Evolutionary conservation across 768 basidiomycete species (phyloP).

Genomic region (Psilocybe tampanensis): DNA sequence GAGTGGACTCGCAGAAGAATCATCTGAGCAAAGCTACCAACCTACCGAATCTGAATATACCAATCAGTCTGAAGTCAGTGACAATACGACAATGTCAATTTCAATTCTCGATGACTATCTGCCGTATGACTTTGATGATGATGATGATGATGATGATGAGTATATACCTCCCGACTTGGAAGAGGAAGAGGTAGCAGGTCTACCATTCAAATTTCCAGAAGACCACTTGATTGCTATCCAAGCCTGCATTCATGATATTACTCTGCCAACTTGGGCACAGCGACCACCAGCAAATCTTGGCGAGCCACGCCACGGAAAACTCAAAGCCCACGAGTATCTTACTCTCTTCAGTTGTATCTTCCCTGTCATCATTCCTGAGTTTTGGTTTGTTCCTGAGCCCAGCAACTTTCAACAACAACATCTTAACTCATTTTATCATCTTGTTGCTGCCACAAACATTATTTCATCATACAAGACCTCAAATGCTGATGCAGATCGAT

Average conservation of each 20-base stretch:
- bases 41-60: too few species aligned
- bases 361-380: conserved; percentile 30
- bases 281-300: conserved; percentile 33
- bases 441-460: conserved; percentile 29
- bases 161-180: too few species aligned
- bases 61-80: too few species aligned
- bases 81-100: too few species aligned
- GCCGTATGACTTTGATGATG: too few species aligned
- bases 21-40: too few species aligned
- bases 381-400: conserved; percentile 21
- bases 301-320: conserved; percentile 32
- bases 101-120: too few species aligned
- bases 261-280: conserved; percentile 22
- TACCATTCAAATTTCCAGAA: too few species aligned
- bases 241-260: conserved; percentile 21
- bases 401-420: background rate
- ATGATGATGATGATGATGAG: too few species aligned
- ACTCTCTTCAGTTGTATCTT: conserved; percentile 28
- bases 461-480: conserved; percentile 24
- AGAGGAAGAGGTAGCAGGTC: too few species aligned
- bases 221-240: conserved; percentile 12
- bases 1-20: conserved; percentile 7
- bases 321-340: conserved; percentile 33
- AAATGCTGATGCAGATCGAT: conserved; percentile 22
- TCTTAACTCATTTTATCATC: conserved; percentile 22